phyloP scores from a whole-genome alignment of 257 asterid genomes.

The Fraxinus pennsylvanica region DNA sequence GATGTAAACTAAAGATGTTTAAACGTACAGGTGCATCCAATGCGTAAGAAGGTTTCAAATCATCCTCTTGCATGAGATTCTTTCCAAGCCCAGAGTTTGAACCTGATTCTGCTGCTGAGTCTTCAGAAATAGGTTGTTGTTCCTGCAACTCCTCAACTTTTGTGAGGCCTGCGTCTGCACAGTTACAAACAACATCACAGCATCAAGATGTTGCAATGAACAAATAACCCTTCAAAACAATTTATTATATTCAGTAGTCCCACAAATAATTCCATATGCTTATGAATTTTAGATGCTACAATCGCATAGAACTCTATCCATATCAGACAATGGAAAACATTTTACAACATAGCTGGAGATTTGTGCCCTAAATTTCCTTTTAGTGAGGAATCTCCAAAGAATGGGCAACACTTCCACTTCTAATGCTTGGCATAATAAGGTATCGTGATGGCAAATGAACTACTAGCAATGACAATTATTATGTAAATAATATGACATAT shows the following conservation, averaged over 20 bases:
- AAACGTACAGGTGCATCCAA: slow-evolving; percentile 69
- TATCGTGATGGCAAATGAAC: background rate
- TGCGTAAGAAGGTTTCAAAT: slow-evolving; percentile 64
- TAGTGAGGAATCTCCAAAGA: background rate
- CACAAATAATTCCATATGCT: background rate
- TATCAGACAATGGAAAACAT: background rate
- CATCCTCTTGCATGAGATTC: slow-evolving; percentile 69
- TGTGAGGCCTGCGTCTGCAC: slow-evolving; percentile 55
- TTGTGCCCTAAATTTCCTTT: background rate
- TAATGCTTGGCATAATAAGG: background rate
- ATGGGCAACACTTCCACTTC: background rate
- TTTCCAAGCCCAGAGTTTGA: slow-evolving; percentile 63
- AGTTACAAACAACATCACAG: slow-evolving; percentile 1
- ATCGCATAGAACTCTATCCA: background rate
- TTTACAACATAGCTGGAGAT: background rate
- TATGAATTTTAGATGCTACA: background rate
- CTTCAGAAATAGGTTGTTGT: slow-evolving; percentile 62
- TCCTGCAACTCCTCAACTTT: slow-evolving; percentile 80
- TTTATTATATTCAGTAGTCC: background rate
- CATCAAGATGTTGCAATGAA: slow-evolving; percentile 7
- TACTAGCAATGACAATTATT: background rate
- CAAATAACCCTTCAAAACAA: background rate
- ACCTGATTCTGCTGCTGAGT: slow-evolving; percentile 55
- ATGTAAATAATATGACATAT: background rate
- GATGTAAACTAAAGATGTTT: slow-evolving; percentile 22